Conservation (phyloP, 2,329 filamentous ascomycete species). For the Claviceps maximensis region DNA sequence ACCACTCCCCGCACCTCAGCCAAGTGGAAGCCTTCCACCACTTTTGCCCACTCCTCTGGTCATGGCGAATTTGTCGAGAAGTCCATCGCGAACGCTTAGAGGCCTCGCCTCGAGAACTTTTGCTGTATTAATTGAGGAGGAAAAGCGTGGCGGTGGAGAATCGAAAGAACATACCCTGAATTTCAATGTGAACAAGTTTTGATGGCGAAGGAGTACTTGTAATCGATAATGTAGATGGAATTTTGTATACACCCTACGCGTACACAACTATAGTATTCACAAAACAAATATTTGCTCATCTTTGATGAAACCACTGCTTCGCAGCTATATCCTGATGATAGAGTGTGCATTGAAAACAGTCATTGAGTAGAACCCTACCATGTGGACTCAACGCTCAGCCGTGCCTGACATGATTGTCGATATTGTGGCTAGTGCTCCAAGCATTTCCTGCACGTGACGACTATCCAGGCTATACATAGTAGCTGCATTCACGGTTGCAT, state of each 20-base stretch:
- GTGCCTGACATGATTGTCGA: no score
- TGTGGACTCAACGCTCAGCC: no score
- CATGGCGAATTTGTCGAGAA: constrained; percentile 21
- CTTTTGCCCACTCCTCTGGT: constrained; percentile 42
- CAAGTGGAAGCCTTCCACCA: constrained; percentile 61
- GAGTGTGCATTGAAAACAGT: no score
- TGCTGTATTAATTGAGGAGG: background rate
- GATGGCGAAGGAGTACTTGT: background rate
- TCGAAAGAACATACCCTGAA: constrained; percentile 1
- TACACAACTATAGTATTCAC: background rate
- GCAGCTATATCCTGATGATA: no score
- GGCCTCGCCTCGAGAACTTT: background rate
- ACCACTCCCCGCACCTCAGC: constrained; percentile 61
- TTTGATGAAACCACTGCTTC: background rate
- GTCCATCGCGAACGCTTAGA: constrained; percentile 4
- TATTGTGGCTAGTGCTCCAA: no score
- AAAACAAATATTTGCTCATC: no score
- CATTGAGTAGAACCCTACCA: no score
- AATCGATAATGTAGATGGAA: background rate
- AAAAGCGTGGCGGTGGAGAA: background rate
- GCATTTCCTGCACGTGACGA: no score
- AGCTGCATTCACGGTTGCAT: no score
- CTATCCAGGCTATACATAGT: no score
- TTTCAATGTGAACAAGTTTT: background rate
- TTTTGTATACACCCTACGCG: background rate